A percentile compares a stretch with the other conserved stretches of the same genome.
phyloP scores from a whole-genome alignment of 371 early-diverging fungal species.

The Blastocladiella emersonii region DNA sequence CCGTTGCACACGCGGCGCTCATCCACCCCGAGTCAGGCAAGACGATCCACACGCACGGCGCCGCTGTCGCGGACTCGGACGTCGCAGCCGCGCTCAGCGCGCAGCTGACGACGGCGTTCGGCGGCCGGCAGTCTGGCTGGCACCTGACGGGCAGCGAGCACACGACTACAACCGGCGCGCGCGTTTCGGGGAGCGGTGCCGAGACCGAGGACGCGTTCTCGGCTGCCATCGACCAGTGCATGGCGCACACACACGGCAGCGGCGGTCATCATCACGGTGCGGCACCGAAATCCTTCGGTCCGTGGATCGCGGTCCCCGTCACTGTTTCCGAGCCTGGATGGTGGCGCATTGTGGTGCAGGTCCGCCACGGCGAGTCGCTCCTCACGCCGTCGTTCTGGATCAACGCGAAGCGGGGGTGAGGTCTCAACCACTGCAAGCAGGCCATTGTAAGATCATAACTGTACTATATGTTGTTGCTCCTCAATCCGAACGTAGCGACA shows the following conservation, averaged over 20 bases:
- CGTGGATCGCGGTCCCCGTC: background rate
- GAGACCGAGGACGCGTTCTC: too few relatives aligned
- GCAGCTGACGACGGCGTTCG: too few relatives aligned
- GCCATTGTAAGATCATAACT: too few relatives aligned
- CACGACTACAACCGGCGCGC: too few relatives aligned
- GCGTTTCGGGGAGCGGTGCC: too few relatives aligned
- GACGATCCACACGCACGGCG: background rate
- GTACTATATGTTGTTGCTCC: too few relatives aligned
- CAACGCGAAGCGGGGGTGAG: too few relatives aligned
- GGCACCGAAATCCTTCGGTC: background rate
- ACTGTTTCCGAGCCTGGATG: background rate
- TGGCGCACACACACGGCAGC: background rate
- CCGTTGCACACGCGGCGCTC: background rate
- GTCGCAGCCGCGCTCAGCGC: background rate
- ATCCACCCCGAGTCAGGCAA: background rate
- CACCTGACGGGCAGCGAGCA: too few relatives aligned
- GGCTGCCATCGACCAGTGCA: background rate
- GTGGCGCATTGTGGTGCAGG: background rate
- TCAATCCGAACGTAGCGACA: too few relatives aligned
- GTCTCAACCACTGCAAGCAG: too few relatives aligned
- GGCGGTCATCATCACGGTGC: background rate
- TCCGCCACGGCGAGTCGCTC: background rate
- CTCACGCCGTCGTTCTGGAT: background rate
- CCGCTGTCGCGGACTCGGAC: background rate
- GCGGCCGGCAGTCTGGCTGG: too few relatives aligned